A percentile compares a stretch with the other conserved stretches of the same genome.
Evolutionary conservation across 2,329 filamentous ascomycete genomes (phyloP).

Genomic region (Ascochyta rabiei): DNA sequence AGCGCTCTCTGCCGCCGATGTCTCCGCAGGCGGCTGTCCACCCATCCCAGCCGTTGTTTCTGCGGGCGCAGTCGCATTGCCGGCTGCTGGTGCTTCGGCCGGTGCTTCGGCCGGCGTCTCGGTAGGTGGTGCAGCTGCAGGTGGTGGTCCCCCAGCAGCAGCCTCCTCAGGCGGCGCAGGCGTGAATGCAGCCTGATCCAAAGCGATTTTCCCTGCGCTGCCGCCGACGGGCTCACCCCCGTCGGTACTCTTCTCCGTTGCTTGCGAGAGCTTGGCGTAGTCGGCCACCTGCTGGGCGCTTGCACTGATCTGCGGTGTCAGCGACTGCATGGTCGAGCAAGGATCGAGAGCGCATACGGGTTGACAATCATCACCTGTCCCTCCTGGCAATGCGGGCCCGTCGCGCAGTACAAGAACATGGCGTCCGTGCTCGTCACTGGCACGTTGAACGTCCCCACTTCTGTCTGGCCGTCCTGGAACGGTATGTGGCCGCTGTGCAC

Average conservation of each 20-base stretch:
- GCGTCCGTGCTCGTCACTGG: slow-evolving; percentile 35
- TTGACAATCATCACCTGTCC: slow-evolving; percentile 41
- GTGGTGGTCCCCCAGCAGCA: slow-evolving; percentile 23
- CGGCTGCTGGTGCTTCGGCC: slow-evolving; percentile 8
- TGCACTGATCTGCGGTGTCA: slow-evolving; percentile 8
- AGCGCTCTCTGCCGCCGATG: neutral
- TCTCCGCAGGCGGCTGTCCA: neutral
- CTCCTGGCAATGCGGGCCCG: slow-evolving; percentile 38
- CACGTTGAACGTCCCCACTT: slow-evolving; percentile 43
- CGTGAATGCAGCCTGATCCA: slow-evolving; percentile 34
- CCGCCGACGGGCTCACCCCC: slow-evolving; percentile 31
- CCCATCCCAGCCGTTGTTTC: neutral
- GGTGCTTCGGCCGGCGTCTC: slow-evolving; percentile 14
- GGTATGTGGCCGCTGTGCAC: slow-evolving; percentile 41
- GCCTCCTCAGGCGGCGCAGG: slow-evolving; percentile 30
- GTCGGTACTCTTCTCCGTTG: slow-evolving; percentile 29
- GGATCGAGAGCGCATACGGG: slow-evolving; percentile 13
- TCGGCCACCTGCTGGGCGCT: slow-evolving; percentile 33
- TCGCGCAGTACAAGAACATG: slow-evolving; percentile 42
- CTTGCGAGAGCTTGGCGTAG: slow-evolving; percentile 35
- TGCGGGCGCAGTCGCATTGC: slow-evolving; percentile 4
- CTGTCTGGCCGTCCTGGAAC: slow-evolving; percentile 35
- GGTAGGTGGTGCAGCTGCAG: slow-evolving; percentile 21
- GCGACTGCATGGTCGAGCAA: neutral
- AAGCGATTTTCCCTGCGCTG: slow-evolving; percentile 25